Evolutionary conservation across 75 land plant genomes (phyloP).

Genomic region (Picea glauca): DNA sequence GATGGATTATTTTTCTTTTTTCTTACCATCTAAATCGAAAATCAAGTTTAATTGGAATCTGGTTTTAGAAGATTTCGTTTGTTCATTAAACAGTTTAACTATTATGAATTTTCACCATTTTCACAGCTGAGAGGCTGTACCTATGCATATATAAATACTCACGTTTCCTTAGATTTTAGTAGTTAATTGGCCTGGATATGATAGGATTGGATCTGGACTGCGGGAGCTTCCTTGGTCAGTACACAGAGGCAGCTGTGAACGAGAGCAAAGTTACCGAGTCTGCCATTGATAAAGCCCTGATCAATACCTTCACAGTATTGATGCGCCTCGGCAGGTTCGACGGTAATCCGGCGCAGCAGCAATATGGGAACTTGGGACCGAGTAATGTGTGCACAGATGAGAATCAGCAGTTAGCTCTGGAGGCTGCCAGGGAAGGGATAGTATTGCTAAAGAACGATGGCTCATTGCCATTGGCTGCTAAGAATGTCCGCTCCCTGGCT

Average conservation of each 20-base stretch:
- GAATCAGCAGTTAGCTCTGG: conserved; percentile 71
- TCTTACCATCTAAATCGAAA: no score
- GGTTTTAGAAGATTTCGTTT: no score
- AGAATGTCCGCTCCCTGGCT: conserved; percentile 40
- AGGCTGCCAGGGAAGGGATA: conserved; percentile 82
- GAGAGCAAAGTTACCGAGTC: conserved; percentile 51
- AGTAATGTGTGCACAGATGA: conserved; percentile 65
- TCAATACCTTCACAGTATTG: conserved; percentile 52
- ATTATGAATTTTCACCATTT: no score
- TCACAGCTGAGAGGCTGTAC: no score
- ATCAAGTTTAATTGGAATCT: no score
- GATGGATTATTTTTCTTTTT: no score
- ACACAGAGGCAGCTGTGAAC: conserved; percentile 55
- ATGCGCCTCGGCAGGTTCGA: conserved; percentile 91
- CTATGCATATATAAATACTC: no score
- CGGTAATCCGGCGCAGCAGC: conserved; percentile 59
- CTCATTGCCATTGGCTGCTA: conserved; percentile 22
- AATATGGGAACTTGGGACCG: conserved; percentile 63
- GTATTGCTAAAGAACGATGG: conserved; percentile 76
- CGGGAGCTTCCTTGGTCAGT: conserved; percentile 61
- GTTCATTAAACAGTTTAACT: no score
- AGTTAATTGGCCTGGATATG: conserved; percentile 31
- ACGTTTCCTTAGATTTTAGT: no score
- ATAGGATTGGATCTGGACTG: conserved; percentile 27
- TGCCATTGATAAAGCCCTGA: conserved; percentile 51